A percentile compares a stretch with the other conserved stretches of the same genome.
phyloP scores from a whole-genome alignment of 1,284 basidiomycete genomes.

The Abortiporus biennis region DNA sequence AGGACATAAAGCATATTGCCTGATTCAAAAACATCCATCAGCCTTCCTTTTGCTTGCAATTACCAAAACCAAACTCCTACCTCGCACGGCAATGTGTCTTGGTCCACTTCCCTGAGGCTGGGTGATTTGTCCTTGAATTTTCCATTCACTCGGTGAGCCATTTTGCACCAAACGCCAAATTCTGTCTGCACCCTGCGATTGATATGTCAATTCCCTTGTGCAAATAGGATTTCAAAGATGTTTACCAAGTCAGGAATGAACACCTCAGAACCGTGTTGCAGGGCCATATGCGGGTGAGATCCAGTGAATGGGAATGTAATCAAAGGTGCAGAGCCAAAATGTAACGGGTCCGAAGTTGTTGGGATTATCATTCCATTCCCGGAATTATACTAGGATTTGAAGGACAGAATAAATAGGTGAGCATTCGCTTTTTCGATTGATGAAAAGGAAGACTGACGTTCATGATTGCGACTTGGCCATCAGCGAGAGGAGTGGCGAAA shows the following conservation, averaged over 20 bases:
- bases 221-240: slow-evolving; percentile 2
- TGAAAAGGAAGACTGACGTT: slow-evolving; percentile 35
- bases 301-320: slow-evolving; percentile 49
- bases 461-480: slow-evolving; percentile 52
- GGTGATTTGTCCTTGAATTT: slow-evolving; percentile 54
- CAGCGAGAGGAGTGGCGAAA: slow-evolving; percentile 42
- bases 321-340: slow-evolving; percentile 36
- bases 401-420: not conserved
- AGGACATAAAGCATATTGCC: slow-evolving; percentile 54
- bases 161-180: slow-evolving; percentile 53
- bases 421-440: not conserved
- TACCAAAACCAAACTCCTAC: slow-evolving; percentile 26
- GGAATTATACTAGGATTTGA: slow-evolving; percentile 38
- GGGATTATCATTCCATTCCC: slow-evolving; percentile 54
- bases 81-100: slow-evolving; percentile 50
- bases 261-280: slow-evolving; percentile 46
- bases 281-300: slow-evolving; percentile 61
- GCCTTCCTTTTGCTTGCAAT: slow-evolving; percentile 4
- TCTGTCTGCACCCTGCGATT: slow-evolving; percentile 50
- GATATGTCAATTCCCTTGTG: not conserved
- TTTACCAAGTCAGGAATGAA: slow-evolving; percentile 61
- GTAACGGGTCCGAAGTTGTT: slow-evolving; percentile 30
- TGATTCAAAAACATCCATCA: slow-evolving; percentile 17
- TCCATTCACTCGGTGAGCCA: slow-evolving; percentile 34
- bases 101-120: slow-evolving; percentile 64